Conservation (phyloP, 2,329 filamentous ascomycete genomes). For the Cercospora zeae-maydis region DNA sequence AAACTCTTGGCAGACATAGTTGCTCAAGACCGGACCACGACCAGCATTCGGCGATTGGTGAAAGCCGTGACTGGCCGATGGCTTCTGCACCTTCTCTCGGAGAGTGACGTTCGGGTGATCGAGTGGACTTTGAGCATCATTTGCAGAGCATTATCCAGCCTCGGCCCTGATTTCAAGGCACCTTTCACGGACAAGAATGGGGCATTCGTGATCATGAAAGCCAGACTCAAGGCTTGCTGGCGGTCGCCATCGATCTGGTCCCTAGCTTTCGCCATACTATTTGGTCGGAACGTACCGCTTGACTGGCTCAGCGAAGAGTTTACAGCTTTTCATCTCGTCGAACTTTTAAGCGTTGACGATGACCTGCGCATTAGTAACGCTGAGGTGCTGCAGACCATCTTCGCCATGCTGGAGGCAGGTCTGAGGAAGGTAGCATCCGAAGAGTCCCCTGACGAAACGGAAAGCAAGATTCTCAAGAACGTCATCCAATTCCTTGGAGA, state of each 20-base stretch:
- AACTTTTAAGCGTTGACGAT: conserved; percentile 61
- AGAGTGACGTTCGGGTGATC: conserved; percentile 79
- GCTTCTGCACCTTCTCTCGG: conserved; percentile 76
- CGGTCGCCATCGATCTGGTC: conserved; percentile 79
- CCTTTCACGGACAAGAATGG: conserved; percentile 85
- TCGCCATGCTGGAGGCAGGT: conserved; percentile 81
- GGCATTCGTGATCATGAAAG: conserved; percentile 81
- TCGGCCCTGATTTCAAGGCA: conserved; percentile 74
- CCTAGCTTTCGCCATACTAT: conserved; percentile 82
- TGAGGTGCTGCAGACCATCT: conserved; percentile 75
- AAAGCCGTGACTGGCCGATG: conserved; percentile 89
- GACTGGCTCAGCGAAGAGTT: conserved; percentile 71
- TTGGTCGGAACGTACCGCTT: conserved; percentile 72
- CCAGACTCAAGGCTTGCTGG: conserved; percentile 84
- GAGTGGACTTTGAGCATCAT: conserved; percentile 78
- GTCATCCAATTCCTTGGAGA: conserved; percentile 76
- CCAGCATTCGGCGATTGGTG: conserved; percentile 64
- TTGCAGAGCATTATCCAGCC: conserved; percentile 74
- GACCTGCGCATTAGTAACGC: conserved; percentile 67
- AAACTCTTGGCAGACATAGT: conserved; percentile 29
- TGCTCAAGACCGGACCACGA: conserved; percentile 26
- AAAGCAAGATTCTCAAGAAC: conserved; percentile 61
- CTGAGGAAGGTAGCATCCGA: conserved; percentile 66
- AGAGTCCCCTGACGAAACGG: conserved; percentile 50
- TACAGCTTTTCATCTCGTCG: conserved; percentile 68